Base-by-base conservation (phyloP, 257 asterid species). In the Nicotiana otophora region DNA sequence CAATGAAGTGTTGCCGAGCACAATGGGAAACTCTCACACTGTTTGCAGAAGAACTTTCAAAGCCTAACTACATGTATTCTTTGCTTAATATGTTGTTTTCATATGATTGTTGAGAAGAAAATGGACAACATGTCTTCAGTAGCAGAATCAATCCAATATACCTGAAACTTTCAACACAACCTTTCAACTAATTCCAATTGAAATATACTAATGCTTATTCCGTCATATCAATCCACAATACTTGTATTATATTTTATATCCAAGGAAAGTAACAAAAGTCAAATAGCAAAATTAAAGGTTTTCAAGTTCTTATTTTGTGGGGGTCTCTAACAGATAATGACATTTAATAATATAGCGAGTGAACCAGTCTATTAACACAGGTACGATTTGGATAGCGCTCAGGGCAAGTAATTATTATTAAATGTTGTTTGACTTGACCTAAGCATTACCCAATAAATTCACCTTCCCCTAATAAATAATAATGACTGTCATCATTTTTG, bases 21-120 rank as follows among this genome's bases (percentile, higher is more conserved):
- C 62, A 46, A 74, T 26, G 48, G 26, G 19, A 16, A 72, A 72
- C 17, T 7, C 0, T 46, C 1, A 10, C 7, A 12, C 48, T 12
- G 4, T 72, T 46, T n/a, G 26, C 11, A n/a, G 78, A 42, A n/a
- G 5, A 46, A 20, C 1, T 72, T 53, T 51, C 62, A 48, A 74
- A 51, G 15, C 15, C 7, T 9, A 26, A 74, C 9, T 48, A 51
- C 28, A 15, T 51, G 16, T 51, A 28, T 4, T 75, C 0, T 51
- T 75, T 51, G 80, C 63, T 75, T 51, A 51, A 28, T 75, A 7
- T 75, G 80, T 51, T 26, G 80, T 75, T 75, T 7, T 75, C 64
- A 74, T 48, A 23, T 48, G 9, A 48, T 51, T 74, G 28, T 75
- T 28, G n/a, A 28, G 63, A 51, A 75, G 63, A 28, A 75, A 51